These are phyloP conservation scores for Xylaria sp. DNA, from an alignment of 2,329 filamentous ascomycete species.

Conservation along the genomic window DNA sequence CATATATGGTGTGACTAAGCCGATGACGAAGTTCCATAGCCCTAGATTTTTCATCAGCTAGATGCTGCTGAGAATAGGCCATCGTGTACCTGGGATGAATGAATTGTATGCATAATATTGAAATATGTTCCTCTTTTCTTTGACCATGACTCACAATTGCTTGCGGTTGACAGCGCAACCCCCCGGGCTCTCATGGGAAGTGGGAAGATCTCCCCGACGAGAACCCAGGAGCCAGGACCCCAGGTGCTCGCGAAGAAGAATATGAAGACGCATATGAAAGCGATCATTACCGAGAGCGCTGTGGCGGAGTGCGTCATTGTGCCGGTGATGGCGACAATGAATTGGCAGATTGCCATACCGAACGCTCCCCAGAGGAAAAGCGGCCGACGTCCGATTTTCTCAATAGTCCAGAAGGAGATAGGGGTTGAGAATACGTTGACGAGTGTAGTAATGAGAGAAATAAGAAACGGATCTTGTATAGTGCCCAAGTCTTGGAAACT, in stretches of 20 bases:
- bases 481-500: conserved; percentile 75
- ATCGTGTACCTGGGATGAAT: not conserved
- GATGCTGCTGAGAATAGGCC: not conserved
- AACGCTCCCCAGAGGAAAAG: conserved; percentile 79
- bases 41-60: conserved; percentile 4
- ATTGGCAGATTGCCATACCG: conserved; percentile 86
- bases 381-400: conserved; percentile 78
- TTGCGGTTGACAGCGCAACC: conserved; percentile 84
- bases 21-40: conserved; percentile 81
- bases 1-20: conserved; percentile 76
- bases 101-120: not conserved
- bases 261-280: conserved; percentile 91
- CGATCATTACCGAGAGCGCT: conserved; percentile 73
- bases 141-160: conserved; percentile 64
- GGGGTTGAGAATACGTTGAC: conserved; percentile 89
- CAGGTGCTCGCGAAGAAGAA: conserved; percentile 91
- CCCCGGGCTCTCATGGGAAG: conserved; percentile 87
- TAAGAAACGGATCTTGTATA: conserved; percentile 79
- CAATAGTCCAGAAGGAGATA: conserved; percentile 84
- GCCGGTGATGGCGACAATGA: conserved; percentile 80
- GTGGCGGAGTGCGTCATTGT: conserved; percentile 51
- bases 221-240: conserved; percentile 77
- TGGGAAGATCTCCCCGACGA: conserved; percentile 91
- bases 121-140: not conserved
- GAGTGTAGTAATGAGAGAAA: conserved; percentile 82